Evolutionary conservation across 179 eudicot genomes (phyloP), one percentile per base, ranked within the genome.

Genomic region (Pouteria campechiana): DNA sequence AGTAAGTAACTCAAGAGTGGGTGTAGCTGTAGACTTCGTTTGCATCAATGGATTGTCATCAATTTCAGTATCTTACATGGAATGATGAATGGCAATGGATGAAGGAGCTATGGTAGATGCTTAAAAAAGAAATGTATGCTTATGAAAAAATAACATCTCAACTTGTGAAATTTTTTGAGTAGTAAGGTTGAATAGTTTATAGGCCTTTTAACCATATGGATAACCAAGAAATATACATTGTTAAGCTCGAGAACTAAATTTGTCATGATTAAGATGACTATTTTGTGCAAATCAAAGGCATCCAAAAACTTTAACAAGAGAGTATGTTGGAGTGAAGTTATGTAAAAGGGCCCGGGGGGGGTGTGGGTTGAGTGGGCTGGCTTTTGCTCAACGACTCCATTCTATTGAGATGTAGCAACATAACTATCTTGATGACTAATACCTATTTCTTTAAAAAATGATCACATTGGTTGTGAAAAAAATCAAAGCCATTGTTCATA

Each of bases 261-360:
- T 48, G 12, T 48, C n/a, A n/a, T n/a, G 53, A 3, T 22, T 25
- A 4, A 25, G 32, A 20, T 6, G 10, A 11, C 34, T 41, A 24
- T 35, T 48, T 2, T 41, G 34, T 18, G 53, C 32, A 48, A 28
- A 48, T 8, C 53, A 48, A 48, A 48, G 53, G 21, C 53, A 48
- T 7, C 32, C 53, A 14, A 48, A 48, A 23, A 14, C 27, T 7
- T 33, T 14, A 3, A 48, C 41, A 22, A 33, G 30, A 11, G 1
- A 15, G 7, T 48, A 48, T 17, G 25, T 15, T 0, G 44, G 34
- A 0, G 35, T 36, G 25, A 24, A 4, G 8, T 49, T 5, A 5
- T 31, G 36, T 20, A 48, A 21, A 6, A 48, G 39, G 5, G 30
- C 6, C 5, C 6, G 41, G 41, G 15, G 53, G 34, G 3, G 42